A percentile compares a stretch with the other conserved stretches of the same genome.
These are phyloP conservation scores for Athelia psychrophila DNA, from an alignment of 1,284 basidiomycete genomes.

Conservation along the genomic window DNA sequence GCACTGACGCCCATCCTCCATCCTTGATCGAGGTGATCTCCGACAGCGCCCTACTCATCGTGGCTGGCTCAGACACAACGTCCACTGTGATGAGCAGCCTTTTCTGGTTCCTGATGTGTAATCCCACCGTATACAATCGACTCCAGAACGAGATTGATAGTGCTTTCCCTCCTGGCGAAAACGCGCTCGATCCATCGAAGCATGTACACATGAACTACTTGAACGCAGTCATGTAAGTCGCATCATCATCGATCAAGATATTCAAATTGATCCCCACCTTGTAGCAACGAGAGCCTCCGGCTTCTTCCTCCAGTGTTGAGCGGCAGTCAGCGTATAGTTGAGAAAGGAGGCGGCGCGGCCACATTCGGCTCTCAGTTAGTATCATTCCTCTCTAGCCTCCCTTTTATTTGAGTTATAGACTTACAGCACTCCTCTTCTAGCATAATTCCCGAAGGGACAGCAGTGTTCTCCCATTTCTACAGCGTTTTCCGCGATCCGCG, in stretches of 20 bases:
- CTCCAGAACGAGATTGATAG: constrained; percentile 51
- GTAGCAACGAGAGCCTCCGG: constrained; percentile 57
- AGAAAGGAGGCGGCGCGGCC: constrained; percentile 32
- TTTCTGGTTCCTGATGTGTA: constrained; percentile 41
- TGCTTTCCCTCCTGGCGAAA: constrained; percentile 37
- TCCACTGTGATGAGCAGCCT: too few species aligned
- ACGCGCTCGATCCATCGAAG: constrained; percentile 28
- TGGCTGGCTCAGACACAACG: constrained; percentile 41
- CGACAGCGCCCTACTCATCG: constrained; percentile 46
- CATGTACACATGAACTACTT: constrained; percentile 41
- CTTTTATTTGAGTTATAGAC: background rate
- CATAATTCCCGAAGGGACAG: background rate
- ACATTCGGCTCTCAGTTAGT: constrained; percentile 30
- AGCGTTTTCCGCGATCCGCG: constrained; percentile 5
- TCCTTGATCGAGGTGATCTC: constrained; percentile 36
- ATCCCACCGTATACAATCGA: constrained; percentile 42
- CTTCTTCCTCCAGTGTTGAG: constrained; percentile 51
- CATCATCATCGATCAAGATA: constrained; percentile 3
- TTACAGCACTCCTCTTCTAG: background rate
- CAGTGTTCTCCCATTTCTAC: background rate
- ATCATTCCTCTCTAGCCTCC: background rate
- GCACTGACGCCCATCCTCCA: constrained; percentile 33
- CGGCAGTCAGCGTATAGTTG: constrained; percentile 47
- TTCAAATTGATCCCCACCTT: constrained; percentile 8
- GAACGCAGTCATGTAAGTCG: constrained; percentile 49